Conservation (phyloP, 2,329 filamentous ascomycete species). For the Sclerotinia glacialis region DNA sequence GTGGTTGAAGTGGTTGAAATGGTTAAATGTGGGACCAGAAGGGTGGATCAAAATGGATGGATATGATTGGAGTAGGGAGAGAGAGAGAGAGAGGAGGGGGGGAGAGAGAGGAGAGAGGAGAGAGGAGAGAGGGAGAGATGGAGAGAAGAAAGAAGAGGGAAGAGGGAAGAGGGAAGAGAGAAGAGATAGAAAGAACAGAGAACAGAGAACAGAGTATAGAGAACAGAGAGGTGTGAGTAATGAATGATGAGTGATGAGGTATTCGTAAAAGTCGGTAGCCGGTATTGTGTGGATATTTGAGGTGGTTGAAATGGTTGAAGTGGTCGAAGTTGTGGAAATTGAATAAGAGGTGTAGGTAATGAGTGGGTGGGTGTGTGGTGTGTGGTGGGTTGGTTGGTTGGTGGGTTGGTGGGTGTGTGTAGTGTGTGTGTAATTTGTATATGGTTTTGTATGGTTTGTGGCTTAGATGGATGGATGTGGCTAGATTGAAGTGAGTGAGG, state of each 20-base stretch:
- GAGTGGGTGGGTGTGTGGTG: neutral
- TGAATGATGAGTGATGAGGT: neutral
- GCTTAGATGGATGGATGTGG: neutral
- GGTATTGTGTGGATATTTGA: neutral
- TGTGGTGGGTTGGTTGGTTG: no score
- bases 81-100: neutral
- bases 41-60: neutral
- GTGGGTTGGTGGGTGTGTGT: no score
- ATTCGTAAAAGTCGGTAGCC: neutral
- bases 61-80: neutral
- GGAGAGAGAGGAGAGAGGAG: neutral
- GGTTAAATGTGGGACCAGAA: neutral
- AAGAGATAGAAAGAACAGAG: no score
- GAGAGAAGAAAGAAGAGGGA: no score
- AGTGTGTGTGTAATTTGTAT: no score
- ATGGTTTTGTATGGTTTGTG: neutral
- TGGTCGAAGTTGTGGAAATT: conserved; percentile 5
- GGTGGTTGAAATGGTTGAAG: neutral
- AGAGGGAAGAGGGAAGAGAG: no score
- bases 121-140: no score
- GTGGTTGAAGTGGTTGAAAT: neutral
- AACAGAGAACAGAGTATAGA: no score
- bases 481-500: no score
- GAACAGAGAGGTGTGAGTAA: no score
- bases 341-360: neutral